These are phyloP conservation scores for Pseudogymnoascus sp. DNA, from an alignment of 2,329 filamentous ascomycete genomes.

Conservation along the genomic window DNA sequence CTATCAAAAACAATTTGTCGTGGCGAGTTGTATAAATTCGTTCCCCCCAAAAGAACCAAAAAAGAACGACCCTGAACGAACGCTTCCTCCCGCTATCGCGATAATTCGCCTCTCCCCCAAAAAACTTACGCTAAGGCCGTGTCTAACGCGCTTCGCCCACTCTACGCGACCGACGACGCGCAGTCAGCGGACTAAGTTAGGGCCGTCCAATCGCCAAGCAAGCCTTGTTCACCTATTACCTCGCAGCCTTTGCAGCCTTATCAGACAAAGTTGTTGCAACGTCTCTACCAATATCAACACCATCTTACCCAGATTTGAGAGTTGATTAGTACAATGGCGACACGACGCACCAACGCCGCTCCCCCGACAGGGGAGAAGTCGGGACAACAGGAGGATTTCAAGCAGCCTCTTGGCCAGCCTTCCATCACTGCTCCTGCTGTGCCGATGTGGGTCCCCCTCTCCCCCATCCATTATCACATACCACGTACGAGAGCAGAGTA, in stretches of 20 bases:
- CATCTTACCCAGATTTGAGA: no score
- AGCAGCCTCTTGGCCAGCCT: constrained; percentile 40
- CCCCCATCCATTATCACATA: neutral
- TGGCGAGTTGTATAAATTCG: neutral
- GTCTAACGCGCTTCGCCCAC: neutral
- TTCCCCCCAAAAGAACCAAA: neutral
- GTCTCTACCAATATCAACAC: no score
- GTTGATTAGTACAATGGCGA: constrained; percentile 51
- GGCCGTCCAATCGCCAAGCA: neutral
- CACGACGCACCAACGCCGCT: constrained; percentile 54
- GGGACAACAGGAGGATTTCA: constrained; percentile 36
- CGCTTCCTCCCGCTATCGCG: neutral
- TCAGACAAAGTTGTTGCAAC: neutral
- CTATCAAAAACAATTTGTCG: neutral
- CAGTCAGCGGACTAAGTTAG: constrained; percentile 9
- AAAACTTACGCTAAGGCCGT: neutral
- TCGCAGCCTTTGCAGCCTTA: neutral
- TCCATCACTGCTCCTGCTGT: constrained; percentile 77
- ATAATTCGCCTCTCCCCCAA: neutral
- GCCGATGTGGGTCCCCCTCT: constrained; percentile 53
- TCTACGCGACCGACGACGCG: constrained; percentile 6
- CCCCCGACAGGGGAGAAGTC: constrained; percentile 61
- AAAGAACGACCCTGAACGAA: neutral
- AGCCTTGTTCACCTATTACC: neutral
- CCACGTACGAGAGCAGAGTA: constrained; percentile 4